phyloP scores from a whole-genome alignment of 164 flowering plant genomes.

The Tetracentron sinense region DNA sequence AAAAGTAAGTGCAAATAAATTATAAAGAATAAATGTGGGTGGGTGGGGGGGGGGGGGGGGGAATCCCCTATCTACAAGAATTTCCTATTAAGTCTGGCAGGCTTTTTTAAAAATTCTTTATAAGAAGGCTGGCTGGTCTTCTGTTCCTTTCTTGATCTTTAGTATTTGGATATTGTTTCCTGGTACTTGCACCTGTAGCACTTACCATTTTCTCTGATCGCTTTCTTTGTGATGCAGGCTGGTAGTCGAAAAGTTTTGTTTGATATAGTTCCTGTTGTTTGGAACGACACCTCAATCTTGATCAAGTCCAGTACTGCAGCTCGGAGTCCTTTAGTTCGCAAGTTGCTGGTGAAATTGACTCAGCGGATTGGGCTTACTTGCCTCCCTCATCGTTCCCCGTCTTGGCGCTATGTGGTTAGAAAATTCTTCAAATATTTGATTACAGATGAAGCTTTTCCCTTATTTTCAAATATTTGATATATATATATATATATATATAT shows the following conservation, averaged over 20 bases:
- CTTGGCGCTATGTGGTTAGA: slow-evolving; percentile 91
- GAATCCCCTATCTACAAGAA: no score
- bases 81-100: not conserved
- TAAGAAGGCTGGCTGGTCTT: not conserved
- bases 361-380: slow-evolving; percentile 80
- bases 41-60: no score
- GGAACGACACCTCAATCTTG: slow-evolving; percentile 63
- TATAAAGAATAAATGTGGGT: no score
- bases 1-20: no score
- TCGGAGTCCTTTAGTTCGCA: slow-evolving; percentile 86
- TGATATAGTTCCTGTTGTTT: slow-evolving; percentile 57
- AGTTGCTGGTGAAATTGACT: slow-evolving; percentile 73
- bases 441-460: not conserved
- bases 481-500: no score
- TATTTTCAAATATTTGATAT: not conserved
- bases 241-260: slow-evolving; percentile 56
- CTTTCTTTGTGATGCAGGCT: slow-evolving; percentile 40
- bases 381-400: slow-evolving; percentile 67
- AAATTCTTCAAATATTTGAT: not conserved
- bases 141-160: not conserved
- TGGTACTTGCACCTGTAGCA: slow-evolving; percentile 7
- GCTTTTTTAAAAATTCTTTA: not conserved
- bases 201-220: not conserved
- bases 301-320: slow-evolving; percentile 57
- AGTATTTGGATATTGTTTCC: not conserved